A percentile compares a stretch with the other conserved stretches of the same genome.
phyloP scores from a whole-genome alignment of 768 basidiomycete genomes.

The Kwoniella shandongensis region DNA sequence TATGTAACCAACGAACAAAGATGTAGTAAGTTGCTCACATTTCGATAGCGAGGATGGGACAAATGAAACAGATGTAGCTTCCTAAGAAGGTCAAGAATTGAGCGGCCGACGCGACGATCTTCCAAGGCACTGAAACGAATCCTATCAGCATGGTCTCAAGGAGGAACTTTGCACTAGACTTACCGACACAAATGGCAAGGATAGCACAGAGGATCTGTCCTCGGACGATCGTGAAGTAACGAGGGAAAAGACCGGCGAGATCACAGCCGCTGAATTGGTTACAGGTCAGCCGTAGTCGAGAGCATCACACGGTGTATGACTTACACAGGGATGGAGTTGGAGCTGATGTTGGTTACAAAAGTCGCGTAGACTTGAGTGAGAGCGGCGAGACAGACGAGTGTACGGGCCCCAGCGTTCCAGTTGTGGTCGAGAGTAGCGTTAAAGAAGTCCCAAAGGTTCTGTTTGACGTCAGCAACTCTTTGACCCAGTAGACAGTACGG shows the following conservation, averaged over 20 bases:
- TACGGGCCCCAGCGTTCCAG: conserved; percentile 16
- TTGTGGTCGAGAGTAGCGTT: conserved; percentile 17
- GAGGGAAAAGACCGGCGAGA: conserved; percentile 15
- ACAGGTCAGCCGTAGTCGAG: no score
- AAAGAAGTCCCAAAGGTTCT: conserved; percentile 22
- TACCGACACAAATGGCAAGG: conserved; percentile 2
- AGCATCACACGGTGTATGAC: no score
- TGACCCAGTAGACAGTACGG: not conserved
- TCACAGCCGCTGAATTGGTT: conserved; percentile 4
- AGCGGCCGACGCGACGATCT: conserved; percentile 11
- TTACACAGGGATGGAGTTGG: conserved; percentile 20
- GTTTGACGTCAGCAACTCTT: not conserved
- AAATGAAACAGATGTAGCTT: conserved; percentile 22
- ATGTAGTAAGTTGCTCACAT: conserved; percentile 7
- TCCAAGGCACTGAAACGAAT: conserved; percentile 6
- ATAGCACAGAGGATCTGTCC: conserved; percentile 14
- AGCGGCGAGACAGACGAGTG: conserved; percentile 5
- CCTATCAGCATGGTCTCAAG: no score
- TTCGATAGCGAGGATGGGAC: conserved; percentile 17
- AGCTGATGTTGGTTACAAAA: conserved; percentile 18
- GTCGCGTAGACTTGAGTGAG: conserved; percentile 11
- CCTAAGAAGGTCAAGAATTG: conserved; percentile 19
- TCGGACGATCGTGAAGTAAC: conserved; percentile 20
- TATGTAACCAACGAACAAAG: not conserved
- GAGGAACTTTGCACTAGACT: no score